Evolutionary conservation across 2,329 filamentous ascomycete genomes (phyloP).

Genomic region (Colletotrichum echinochloae): DNA sequence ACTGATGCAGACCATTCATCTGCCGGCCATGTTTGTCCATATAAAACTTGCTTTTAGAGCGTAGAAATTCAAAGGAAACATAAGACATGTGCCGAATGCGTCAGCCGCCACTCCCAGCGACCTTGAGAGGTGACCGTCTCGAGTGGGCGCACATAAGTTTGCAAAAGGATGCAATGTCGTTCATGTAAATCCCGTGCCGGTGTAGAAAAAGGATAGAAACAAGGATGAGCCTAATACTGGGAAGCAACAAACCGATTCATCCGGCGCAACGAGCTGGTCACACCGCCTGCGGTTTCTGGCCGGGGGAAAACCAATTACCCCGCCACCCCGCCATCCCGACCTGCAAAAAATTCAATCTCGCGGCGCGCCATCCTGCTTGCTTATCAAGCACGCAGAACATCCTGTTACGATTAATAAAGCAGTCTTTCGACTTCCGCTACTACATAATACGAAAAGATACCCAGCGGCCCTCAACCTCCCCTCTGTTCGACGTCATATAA

Average conservation of each 20-base stretch:
- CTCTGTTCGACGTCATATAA: neutral
- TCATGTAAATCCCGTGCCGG: neutral
- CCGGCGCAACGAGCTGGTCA: too few species aligned
- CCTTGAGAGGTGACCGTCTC: neutral
- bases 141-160: too few species aligned
- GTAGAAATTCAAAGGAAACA: neutral
- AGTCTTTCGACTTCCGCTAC: neutral
- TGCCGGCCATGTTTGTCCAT: neutral
- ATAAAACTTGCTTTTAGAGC: too few species aligned
- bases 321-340: slow-evolving; percentile 39
- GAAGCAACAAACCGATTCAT: neutral
- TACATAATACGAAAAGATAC: slow-evolving; percentile 23
- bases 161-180: too few species aligned
- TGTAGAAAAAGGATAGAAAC: neutral
- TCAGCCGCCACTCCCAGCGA: neutral
- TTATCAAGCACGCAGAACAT: slow-evolving; percentile 39
- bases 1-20: too few species aligned
- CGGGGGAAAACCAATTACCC: slow-evolving; percentile 26
- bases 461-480: neutral
- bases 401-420: slow-evolving; percentile 36
- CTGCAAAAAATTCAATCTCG: slow-evolving; percentile 31
- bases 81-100: neutral
- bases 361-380: slow-evolving; percentile 15
- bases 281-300: slow-evolving; percentile 36
- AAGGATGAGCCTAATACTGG: neutral